These are phyloP conservation scores for Cladosporium oxysporum DNA, from an alignment of 2,329 filamentous ascomycete genomes.

Conservation along the genomic window DNA sequence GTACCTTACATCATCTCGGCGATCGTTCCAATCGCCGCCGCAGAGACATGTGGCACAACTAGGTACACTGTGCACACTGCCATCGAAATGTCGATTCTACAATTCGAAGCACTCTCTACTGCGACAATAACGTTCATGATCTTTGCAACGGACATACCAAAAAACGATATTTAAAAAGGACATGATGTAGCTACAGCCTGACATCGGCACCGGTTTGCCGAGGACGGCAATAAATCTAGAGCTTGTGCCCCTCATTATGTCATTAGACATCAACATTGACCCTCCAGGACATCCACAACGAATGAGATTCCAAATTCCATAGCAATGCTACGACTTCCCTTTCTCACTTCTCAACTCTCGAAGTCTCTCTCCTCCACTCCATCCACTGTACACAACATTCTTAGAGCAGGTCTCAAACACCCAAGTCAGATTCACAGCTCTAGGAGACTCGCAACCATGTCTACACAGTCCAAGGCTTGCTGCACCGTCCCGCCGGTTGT, in stretches of 20 bases:
- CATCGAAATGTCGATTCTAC: background rate
- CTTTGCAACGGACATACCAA: background rate
- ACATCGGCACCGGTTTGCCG: slow-evolving; percentile 5
- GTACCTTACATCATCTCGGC: slow-evolving; percentile 1
- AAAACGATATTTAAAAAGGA: background rate
- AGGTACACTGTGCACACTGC: background rate
- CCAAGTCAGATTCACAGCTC: background rate
- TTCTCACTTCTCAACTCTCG: slow-evolving; percentile 6
- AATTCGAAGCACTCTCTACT: background rate
- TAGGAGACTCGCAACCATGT: slow-evolving; percentile 29
- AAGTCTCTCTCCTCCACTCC: slow-evolving; percentile 4
- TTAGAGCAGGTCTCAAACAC: slow-evolving; percentile 4
- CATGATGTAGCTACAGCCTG: background rate
- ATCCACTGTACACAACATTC: background rate
- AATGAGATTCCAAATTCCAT: slow-evolving; percentile 9
- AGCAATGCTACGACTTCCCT: slow-evolving; percentile 19
- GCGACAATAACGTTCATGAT: background rate
- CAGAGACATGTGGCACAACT: background rate
- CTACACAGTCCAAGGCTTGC: slow-evolving; percentile 41
- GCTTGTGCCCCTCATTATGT: slow-evolving; percentile 2
- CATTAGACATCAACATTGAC: slow-evolving; percentile 6
- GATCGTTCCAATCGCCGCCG: background rate
- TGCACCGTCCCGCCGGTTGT: slow-evolving; percentile 55
- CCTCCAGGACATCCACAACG: background rate
- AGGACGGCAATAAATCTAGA: background rate